Evolutionary conservation across 139 green algal species (phyloP).

Genomic region (Chlamydomonas sp.): DNA sequence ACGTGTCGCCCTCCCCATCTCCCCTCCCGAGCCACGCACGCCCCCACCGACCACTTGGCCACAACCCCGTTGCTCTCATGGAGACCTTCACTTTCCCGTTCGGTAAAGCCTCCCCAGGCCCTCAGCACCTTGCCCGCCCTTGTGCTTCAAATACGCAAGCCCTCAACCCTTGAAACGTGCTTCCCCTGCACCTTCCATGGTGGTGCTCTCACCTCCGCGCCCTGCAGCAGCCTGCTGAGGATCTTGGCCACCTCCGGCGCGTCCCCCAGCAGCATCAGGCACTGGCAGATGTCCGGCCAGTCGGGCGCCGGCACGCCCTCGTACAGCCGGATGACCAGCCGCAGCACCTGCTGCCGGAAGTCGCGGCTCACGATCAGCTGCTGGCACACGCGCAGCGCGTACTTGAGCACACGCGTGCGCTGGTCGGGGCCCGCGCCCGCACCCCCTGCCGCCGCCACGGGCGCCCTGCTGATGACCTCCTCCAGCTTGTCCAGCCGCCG

Average conservation of each 20-base stretch:
- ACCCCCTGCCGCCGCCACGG: background rate
- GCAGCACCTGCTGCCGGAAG: constrained; percentile 90
- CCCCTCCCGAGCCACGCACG: no score
- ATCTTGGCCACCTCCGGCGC: constrained; percentile 82
- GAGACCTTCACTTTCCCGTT: background rate
- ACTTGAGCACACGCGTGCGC: constrained; percentile 70
- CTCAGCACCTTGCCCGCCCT: background rate
- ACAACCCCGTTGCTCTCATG: background rate
- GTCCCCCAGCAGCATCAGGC: constrained; percentile 94
- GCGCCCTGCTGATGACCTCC: constrained; percentile 46
- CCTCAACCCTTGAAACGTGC: background rate
- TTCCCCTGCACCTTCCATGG: background rate
- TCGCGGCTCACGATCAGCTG: constrained; percentile 78
- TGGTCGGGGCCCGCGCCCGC: background rate
- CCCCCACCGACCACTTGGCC: no score
- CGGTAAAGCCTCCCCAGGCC: background rate
- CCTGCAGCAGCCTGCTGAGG: constrained; percentile 82
- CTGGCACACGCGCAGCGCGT: constrained; percentile 87
- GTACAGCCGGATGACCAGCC: constrained; percentile 85
- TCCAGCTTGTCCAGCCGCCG: constrained; percentile 90
- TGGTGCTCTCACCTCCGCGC: constrained; percentile 54
- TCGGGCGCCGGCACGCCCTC: constrained; percentile 71
- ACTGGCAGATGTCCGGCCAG: constrained; percentile 89
- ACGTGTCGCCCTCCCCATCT: no score
- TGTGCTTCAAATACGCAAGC: background rate